A percentile compares a stretch with the other conserved stretches of the same genome.
These are phyloP conservation scores for Wickerhamomyces alni DNA, from an alignment of 805 yeast species.

Conservation along the genomic window DNA sequence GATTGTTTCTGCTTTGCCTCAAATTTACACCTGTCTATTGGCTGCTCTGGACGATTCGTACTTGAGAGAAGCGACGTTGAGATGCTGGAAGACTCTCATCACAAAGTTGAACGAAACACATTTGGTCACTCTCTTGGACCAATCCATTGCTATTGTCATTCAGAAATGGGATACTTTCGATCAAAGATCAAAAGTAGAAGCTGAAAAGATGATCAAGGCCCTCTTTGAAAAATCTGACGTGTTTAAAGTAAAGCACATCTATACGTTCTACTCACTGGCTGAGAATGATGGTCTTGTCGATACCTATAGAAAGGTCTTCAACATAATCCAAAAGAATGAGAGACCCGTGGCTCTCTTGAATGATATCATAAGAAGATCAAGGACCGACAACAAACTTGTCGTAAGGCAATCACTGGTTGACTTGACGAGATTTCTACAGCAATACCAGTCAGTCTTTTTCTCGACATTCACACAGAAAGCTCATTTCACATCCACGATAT, in stretches of 20 bases:
- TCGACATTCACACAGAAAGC: constrained; percentile 33
- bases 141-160: constrained; percentile 64
- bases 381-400: constrained; percentile 62
- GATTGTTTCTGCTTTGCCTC: constrained; percentile 70
- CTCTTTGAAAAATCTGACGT: constrained; percentile 28
- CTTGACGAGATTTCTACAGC: constrained; percentile 44
- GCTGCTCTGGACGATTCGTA: constrained; percentile 62
- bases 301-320: constrained; percentile 23
- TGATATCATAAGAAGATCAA: constrained; percentile 50
- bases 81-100: constrained; percentile 63
- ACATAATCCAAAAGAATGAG: constrained; percentile 25
- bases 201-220: constrained; percentile 42
- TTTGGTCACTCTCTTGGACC: constrained; percentile 62
- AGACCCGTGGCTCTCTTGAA: constrained; percentile 33
- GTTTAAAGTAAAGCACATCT: constrained; percentile 35
- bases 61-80: constrained; percentile 54
- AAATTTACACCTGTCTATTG: constrained; percentile 79
- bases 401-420: constrained; percentile 69
- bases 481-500: constrained; percentile 27
- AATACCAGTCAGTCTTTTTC: constrained; percentile 46
- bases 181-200: constrained; percentile 40
- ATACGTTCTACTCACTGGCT: constrained; percentile 50
- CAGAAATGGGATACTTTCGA: constrained; percentile 59
- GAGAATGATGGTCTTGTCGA: constrained; percentile 33
- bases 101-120: constrained; percentile 49